These are phyloP conservation scores for Geotrichum ghanense DNA, from an alignment of 805 yeast genomes.

Conservation along the genomic window DNA sequence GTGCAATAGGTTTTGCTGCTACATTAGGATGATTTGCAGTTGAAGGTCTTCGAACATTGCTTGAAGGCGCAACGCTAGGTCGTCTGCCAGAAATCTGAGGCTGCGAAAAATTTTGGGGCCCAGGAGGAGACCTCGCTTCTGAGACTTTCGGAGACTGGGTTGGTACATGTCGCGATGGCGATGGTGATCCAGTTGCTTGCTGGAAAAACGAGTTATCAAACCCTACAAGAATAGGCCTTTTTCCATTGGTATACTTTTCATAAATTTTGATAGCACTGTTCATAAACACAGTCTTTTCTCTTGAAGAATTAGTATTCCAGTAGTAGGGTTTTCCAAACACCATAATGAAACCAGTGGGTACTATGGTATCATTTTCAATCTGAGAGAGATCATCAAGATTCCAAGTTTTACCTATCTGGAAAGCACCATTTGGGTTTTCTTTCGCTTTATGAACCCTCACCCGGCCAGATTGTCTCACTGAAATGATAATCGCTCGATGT, in stretches of 20 bases:
- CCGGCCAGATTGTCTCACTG: constrained; percentile 54
- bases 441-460: constrained; percentile 78
- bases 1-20: too few species aligned
- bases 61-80: constrained; percentile 3
- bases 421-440: constrained; percentile 56
- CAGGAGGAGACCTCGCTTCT: constrained; percentile 3
- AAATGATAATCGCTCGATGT: constrained; percentile 31
- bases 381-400: constrained; percentile 55
- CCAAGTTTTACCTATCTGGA: constrained; percentile 94
- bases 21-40: too few species aligned
- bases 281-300: constrained; percentile 49
- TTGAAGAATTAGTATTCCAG: constrained; percentile 59
- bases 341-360: constrained; percentile 32
- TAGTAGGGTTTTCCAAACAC: constrained; percentile 67
- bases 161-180: constrained; percentile 1
- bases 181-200: neutral
- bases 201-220: constrained; percentile 31
- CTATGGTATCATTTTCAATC: constrained; percentile 40
- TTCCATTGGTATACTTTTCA: constrained; percentile 44
- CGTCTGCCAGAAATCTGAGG: constrained; percentile 5
- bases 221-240: constrained; percentile 40
- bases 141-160: constrained; percentile 5
- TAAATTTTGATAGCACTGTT: constrained; percentile 41
- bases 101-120: constrained; percentile 4
- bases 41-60: constrained; percentile 5